Conservation (phyloP, 2,329 filamentous ascomycete genomes). For the Epichloe sibirici region DNA sequence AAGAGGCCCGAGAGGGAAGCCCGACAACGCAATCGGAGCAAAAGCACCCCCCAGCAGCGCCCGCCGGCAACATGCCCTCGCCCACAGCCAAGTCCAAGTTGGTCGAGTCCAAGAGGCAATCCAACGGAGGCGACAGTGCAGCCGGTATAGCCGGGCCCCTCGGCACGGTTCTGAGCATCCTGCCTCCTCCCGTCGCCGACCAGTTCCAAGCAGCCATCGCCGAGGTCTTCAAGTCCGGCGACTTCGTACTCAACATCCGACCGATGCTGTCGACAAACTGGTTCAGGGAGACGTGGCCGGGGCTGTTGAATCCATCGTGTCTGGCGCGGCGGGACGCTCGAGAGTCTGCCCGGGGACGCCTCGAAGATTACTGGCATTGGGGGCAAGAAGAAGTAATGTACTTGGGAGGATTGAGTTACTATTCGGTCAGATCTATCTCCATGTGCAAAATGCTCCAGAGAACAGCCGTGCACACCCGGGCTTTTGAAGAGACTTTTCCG, state of each 20-base stretch:
- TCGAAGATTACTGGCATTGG: background rate
- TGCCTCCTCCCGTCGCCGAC: background rate
- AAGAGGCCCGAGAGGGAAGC: background rate
- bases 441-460: too few species aligned
- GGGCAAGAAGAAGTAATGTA: background rate
- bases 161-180: background rate
- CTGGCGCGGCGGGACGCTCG: background rate
- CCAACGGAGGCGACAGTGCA: background rate
- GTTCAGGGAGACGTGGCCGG: background rate
- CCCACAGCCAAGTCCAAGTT: background rate
- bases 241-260: background rate
- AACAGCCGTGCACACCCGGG: too few species aligned
- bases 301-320: background rate
- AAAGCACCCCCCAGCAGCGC: too few species aligned
- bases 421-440: too few species aligned
- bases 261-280: background rate
- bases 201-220: background rate
- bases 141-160: background rate
- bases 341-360: background rate
- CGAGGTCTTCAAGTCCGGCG: background rate
- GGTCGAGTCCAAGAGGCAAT: background rate
- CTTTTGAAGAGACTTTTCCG: too few species aligned
- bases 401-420: too few species aligned
- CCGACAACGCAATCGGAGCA: too few species aligned
- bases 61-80: background rate